These are phyloP conservation scores for Eleusine indica DNA, from an alignment of 176 grass and related monocot genomes.

Conservation along the genomic window DNA sequence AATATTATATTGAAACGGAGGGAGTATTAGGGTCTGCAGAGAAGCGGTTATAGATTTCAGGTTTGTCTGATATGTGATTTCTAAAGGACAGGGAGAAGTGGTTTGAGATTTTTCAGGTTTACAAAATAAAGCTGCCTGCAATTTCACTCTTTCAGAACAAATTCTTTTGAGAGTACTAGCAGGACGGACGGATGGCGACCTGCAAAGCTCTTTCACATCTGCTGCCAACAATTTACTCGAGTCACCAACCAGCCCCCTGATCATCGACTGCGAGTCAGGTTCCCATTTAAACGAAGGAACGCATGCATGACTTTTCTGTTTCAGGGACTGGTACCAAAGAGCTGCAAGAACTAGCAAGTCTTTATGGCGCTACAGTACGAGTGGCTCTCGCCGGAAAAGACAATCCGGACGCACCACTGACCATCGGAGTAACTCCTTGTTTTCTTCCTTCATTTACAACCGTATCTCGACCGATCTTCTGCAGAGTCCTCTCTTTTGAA, in stretches of 20 bases:
- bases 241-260: constrained; percentile 48
- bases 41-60: neutral
- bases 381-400: neutral
- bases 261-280: constrained; percentile 29
- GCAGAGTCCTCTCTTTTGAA: neutral
- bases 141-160: neutral
- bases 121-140: neutral
- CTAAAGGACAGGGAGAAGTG: neutral
- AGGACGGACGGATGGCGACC: neutral
- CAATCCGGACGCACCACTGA: constrained; percentile 9
- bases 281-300: constrained; percentile 30
- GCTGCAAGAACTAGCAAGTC: constrained; percentile 24
- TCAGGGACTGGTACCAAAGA: constrained; percentile 26
- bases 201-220: constrained; percentile 23
- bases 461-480: neutral
- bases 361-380: neutral
- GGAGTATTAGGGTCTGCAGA: neutral
- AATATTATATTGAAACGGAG: too few relatives aligned
- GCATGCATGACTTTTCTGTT: constrained; percentile 17
- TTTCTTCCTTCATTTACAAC: constrained; percentile 25
- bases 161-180: too few relatives aligned
- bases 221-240: constrained; percentile 40
- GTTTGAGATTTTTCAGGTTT: neutral
- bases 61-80: neutral
- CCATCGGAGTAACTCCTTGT: neutral